Evolutionary conservation across 2,329 filamentous ascomycete genomes (phyloP).

Genomic region (Venturia carpophila): DNA sequence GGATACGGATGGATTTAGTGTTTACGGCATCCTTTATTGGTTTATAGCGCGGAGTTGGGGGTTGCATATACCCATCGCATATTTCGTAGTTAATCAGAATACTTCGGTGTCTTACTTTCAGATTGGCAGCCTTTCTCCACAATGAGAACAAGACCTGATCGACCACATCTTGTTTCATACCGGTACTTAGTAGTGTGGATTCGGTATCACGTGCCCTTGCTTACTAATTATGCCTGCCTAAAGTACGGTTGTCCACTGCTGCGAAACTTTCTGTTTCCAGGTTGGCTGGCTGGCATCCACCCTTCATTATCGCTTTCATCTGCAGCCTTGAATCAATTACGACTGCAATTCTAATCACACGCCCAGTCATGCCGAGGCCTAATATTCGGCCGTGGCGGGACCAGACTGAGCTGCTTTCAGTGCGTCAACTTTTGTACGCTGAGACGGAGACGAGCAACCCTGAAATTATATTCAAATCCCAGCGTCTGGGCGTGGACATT

Average conservation of each 20-base stretch:
- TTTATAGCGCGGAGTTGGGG: constrained; percentile 2
- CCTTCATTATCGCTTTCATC: background rate
- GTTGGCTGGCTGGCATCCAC: too few species aligned
- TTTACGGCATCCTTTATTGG: background rate
- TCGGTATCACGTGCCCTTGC: too few species aligned
- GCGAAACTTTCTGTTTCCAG: background rate
- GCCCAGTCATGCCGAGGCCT: constrained; percentile 6
- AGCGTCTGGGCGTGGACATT: constrained; percentile 9
- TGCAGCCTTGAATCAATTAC: background rate
- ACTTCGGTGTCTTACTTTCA: too few species aligned
- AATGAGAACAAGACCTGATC: background rate
- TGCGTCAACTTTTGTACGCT: constrained; percentile 15
- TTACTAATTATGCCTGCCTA: too few species aligned
- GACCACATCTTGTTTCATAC: background rate
- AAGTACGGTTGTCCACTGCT: too few species aligned
- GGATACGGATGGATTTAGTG: constrained; percentile 12
- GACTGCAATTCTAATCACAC: background rate
- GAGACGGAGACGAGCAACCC: background rate
- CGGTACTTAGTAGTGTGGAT: too few species aligned
- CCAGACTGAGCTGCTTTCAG: constrained; percentile 9
- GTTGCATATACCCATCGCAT: background rate
- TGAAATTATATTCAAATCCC: background rate
- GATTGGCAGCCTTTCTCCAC: background rate
- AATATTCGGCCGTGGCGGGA: constrained; percentile 14
- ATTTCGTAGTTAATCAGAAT: background rate